Conservation (phyloP, 1,284 basidiomycete species). For the Malassezia obtusa region DNA sequence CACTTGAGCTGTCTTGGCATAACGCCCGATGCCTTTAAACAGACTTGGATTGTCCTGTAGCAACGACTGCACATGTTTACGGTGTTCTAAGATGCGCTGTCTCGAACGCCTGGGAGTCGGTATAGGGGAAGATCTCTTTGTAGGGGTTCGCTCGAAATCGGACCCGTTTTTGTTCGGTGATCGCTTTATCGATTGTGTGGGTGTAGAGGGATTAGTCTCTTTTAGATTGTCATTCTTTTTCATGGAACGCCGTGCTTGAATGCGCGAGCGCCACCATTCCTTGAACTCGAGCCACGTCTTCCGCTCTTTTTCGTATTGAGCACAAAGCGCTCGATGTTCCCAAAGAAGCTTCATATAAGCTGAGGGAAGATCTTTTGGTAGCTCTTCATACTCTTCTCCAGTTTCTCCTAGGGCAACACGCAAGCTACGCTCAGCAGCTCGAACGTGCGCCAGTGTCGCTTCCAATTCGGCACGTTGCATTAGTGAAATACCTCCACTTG, state of each 20-base stretch:
- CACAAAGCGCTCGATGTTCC: slow-evolving; percentile 1
- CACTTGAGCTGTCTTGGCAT: not conserved
- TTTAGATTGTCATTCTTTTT: not conserved
- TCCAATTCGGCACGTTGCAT: not conserved
- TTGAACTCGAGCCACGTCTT: slow-evolving; percentile 14
- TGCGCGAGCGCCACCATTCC: slow-evolving; percentile 11
- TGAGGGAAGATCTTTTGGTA: not conserved
- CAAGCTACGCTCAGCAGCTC: not conserved
- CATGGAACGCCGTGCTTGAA: not conserved
- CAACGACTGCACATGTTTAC: slow-evolving; percentile 1
- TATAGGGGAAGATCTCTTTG: not conserved
- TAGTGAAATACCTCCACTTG: not conserved
- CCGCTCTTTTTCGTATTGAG: slow-evolving; percentile 4
- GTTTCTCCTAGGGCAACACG: not conserved
- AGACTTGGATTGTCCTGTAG: slow-evolving; percentile 4
- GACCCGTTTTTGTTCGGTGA: not conserved
- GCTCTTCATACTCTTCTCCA: not conserved
- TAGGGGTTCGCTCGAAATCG: not conserved
- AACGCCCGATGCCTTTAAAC: slow-evolving; percentile 12
- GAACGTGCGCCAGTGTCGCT: slow-evolving; percentile 1
- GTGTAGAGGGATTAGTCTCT: not conserved
- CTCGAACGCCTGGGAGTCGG: not conserved
- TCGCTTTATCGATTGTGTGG: not conserved
- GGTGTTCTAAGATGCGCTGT: slow-evolving; percentile 1
- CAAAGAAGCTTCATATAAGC: slow-evolving; percentile 1